Conservation (phyloP, 2,329 filamentous ascomycete species). For the Fusarium incarnatum region DNA sequence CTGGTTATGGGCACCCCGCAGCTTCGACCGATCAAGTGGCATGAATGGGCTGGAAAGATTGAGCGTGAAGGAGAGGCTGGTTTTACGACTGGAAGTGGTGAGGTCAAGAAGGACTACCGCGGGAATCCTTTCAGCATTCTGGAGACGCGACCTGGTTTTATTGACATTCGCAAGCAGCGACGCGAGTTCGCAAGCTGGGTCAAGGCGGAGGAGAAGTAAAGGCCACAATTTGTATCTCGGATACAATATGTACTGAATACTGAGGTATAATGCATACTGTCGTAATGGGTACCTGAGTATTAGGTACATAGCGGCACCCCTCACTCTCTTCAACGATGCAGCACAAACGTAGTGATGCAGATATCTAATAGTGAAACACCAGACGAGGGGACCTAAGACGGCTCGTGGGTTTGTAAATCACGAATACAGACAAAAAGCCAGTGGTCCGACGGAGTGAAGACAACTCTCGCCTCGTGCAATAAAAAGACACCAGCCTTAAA, state of each 20-base stretch:
- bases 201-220: slow-evolving; percentile 50
- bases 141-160: slow-evolving; percentile 85
- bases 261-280: neutral
- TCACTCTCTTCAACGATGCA: neutral
- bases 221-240: neutral
- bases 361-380: neutral
- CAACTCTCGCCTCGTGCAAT: neutral
- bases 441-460: neutral
- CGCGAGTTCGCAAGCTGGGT: slow-evolving; percentile 84
- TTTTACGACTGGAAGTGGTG: slow-evolving; percentile 67
- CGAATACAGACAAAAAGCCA: neutral
- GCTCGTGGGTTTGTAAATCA: neutral
- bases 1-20: slow-evolving; percentile 82
- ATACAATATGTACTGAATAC: neutral
- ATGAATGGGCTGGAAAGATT: slow-evolving; percentile 84
- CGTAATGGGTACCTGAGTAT: neutral
- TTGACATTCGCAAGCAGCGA: slow-evolving; percentile 86
- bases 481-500: neutral
- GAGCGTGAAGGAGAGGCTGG: slow-evolving; percentile 77
- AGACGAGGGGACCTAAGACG: neutral
- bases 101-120: slow-evolving; percentile 75
- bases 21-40: slow-evolving; percentile 87
- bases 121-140: slow-evolving; percentile 84
- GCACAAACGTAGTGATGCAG: neutral
- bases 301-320: neutral